Conservation (phyloP, 257 asterid species). For the Coffea eugenioides region DNA sequence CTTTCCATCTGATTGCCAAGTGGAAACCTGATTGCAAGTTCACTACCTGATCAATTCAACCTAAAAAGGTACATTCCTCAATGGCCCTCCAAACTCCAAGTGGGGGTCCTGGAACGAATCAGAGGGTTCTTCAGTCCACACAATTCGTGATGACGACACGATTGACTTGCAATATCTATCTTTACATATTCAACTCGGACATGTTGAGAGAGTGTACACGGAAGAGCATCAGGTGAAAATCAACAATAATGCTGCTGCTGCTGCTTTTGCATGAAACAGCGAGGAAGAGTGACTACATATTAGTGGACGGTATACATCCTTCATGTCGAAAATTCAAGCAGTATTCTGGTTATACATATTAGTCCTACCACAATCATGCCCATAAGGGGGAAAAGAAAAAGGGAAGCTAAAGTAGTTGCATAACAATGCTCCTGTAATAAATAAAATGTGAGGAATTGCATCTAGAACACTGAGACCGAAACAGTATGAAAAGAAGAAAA, state of each 20-base stretch:
- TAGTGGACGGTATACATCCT: background rate
- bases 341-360: background rate
- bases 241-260: background rate
- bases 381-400: background rate
- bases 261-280: background rate
- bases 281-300: background rate
- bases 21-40: background rate
- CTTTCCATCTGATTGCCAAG: slow-evolving; percentile 5
- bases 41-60: slow-evolving; percentile 3
- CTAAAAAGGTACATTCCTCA: background rate
- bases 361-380: background rate
- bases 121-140: background rate
- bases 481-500: background rate
- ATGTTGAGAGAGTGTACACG: background rate
- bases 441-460: slow-evolving; percentile 7
- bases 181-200: background rate
- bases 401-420: background rate
- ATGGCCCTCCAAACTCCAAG: slow-evolving; percentile 17
- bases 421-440: background rate
- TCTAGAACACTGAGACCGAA: background rate
- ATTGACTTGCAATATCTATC: slow-evolving; percentile 7
- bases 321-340: background rate
- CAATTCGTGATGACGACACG: slow-evolving; percentile 4
- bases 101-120: slow-evolving; percentile 11
- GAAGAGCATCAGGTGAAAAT: background rate